Percentiles rank a stretch among this genome's conserved stretches.
Conservation (phyloP, 495 filamentous ascomycete species). For the Hypoxylon trugodes region DNA sequence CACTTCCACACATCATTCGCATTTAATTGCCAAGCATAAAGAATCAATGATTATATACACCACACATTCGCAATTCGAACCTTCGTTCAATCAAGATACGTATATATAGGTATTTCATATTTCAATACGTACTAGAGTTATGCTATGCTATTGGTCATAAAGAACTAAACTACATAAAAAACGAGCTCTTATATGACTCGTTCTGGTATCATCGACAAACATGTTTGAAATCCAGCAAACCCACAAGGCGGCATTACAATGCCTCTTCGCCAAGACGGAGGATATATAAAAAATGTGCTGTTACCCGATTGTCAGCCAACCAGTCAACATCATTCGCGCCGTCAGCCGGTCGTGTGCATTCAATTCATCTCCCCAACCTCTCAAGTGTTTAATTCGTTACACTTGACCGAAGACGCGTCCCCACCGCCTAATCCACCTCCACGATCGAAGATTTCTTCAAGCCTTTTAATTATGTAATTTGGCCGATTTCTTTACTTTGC, state of each 20-base stretch:
- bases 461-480: slow-evolving; percentile 34
- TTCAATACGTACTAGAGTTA: background rate
- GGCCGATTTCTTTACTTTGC: slow-evolving; percentile 13
- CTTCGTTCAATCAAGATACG: background rate
- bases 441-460: slow-evolving; percentile 26
- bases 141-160: slow-evolving; percentile 15
- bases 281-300: slow-evolving; percentile 10
- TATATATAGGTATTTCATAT: too few relatives aligned
- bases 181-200: slow-evolving; percentile 11
- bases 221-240: slow-evolving; percentile 35
- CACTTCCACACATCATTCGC: too few relatives aligned
- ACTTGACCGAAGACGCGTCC: slow-evolving; percentile 19
- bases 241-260: slow-evolving; percentile 12
- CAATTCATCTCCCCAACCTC: slow-evolving; percentile 38
- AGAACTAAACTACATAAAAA: slow-evolving; percentile 10
- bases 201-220: slow-evolving; percentile 34
- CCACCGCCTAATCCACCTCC: slow-evolving; percentile 27
- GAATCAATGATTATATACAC: too few relatives aligned
- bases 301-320: slow-evolving; percentile 12
- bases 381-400: too few relatives aligned
- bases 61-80: too few relatives aligned
- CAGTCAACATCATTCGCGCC: slow-evolving; percentile 18
- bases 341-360: slow-evolving; percentile 17
- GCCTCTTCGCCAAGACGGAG: slow-evolving; percentile 1
- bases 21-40: too few relatives aligned